Evolutionary conservation across 306 rosid genomes (phyloP), one percentile per base, ranked within the genome.

Genomic region (Castanea sativa): DNA sequence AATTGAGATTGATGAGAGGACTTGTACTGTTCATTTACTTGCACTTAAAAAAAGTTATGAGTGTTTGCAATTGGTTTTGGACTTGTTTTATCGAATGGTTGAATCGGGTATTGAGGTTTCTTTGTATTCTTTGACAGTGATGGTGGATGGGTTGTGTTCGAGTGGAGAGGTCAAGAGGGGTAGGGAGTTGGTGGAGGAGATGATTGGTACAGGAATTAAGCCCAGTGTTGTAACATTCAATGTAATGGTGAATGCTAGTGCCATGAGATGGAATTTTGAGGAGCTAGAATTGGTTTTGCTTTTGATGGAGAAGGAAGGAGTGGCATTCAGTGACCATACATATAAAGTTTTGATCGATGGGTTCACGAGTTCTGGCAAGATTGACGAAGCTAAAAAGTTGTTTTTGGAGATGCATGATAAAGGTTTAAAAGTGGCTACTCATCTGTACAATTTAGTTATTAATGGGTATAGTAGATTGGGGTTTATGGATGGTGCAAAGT

Each of bases 231-330:
- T 82, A 18, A 79, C 86, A 38, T 82, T 85, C 71, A 74, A 81
- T 51, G 78, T 27, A 69, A 85, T 85, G 83, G 32, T 79, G 13
- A 51, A 58, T 69, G 74, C 83, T 71, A 82, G 83, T 79, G 73
- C 71, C n/a, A 81, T 75, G 81, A 69, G 79, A 79, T 79, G 86
- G 77, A 72, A 82, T 64, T 79, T 76, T 52, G 69, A 18, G 69
- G 83, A 85, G 75, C 61, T 82, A 82, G 83, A 81, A 75, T 51
- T 35, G 75, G 67, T 82, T 11, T 65, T 82, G 82, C 25, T 16
- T 75, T 52, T 85, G 86, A 79, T 85, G 86, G 80, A 71, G 32
- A 79, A 75, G 74, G 83, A 69, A 83, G 74, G 76, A 51, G 55
- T 75, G 77, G 32, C 27, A 41, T 71, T 74, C 51, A 59, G 81